phyloP scores from a whole-genome alignment of 169 alveolate species.

The Besnoitia besnoiti region DNA sequence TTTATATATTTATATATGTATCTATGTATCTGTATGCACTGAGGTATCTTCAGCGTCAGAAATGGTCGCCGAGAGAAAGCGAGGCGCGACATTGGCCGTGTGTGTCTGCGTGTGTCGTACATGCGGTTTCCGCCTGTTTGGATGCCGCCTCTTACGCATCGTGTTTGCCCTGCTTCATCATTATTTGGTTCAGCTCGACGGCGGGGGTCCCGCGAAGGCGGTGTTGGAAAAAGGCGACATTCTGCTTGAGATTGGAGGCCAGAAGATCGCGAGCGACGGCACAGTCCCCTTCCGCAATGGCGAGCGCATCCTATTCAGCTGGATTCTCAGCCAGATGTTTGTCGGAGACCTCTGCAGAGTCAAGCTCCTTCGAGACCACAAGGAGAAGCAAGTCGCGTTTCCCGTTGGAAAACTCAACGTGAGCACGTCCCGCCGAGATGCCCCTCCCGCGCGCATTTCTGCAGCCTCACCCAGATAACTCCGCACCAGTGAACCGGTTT shows the following conservation, averaged over 20 bases:
- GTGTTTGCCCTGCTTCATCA: no score
- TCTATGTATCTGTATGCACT: neutral
- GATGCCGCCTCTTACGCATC: constrained; percentile 6
- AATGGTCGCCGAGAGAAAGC: neutral
- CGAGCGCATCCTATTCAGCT: constrained; percentile 66
- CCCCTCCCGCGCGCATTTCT: no score
- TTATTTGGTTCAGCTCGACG: constrained; percentile 50
- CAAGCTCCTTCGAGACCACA: constrained; percentile 19
- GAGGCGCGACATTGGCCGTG: neutral
- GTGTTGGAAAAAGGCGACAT: constrained; percentile 68
- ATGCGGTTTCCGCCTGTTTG: neutral
- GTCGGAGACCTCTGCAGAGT: constrained; percentile 64
- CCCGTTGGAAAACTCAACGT: constrained; percentile 53
- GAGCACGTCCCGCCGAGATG: neutral
- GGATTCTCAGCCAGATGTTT: constrained; percentile 64
- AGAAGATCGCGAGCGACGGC: constrained; percentile 69
- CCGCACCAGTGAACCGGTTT: no score
- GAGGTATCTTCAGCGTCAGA: neutral
- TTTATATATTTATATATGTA: neutral
- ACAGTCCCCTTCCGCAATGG: constrained; percentile 69
- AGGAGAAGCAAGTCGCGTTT: neutral
- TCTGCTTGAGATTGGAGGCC: constrained; percentile 50
- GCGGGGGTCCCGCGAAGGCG: constrained; percentile 57
- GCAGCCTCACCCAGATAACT: neutral
- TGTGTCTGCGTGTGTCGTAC: neutral